phyloP scores from a whole-genome alignment of 148 eudicot species.

The Rhododendron molle region DNA sequence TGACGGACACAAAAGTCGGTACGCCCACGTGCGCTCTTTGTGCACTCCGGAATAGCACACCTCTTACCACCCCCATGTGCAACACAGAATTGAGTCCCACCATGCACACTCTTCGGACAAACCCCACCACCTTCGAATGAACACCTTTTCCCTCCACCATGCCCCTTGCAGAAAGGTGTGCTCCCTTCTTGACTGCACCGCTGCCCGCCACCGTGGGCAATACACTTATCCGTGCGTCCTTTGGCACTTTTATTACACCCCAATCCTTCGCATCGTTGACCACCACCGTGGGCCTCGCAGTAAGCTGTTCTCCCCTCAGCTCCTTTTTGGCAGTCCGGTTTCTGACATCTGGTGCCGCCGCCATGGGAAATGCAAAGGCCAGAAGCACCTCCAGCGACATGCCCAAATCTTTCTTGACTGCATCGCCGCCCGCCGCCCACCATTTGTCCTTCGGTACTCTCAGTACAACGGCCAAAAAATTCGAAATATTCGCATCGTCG shows the following conservation, averaged over 20 bases:
- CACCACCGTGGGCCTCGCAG: constrained; percentile 99
- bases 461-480: too few relatives aligned
- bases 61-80: constrained; percentile 98
- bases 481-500: constrained; percentile 40
- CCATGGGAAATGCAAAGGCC: constrained; percentile 99
- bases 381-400: constrained; percentile 97
- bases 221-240: too few relatives aligned
- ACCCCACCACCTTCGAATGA: constrained; percentile 20
- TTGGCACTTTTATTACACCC: constrained; percentile 80
- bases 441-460: too few relatives aligned
- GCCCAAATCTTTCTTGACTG: constrained; percentile 45
- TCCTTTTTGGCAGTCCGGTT: constrained; percentile 81
- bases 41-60: constrained; percentile 68
- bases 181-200: too few relatives aligned
- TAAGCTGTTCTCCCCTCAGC: constrained; percentile 96
- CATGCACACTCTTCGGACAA: too few relatives aligned
- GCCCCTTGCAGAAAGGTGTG: constrained; percentile 94
- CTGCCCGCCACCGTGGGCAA: too few relatives aligned
- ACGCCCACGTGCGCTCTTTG: constrained; percentile 86
- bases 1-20: constrained; percentile 89
- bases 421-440: too few relatives aligned
- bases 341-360: constrained; percentile 98
- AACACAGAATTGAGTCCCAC: constrained; percentile 28
- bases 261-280: constrained; percentile 72
- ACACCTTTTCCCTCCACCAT: constrained; percentile 95